Percentiles rank a stretch among this genome's conserved stretches.
Conservation (phyloP, 23 red algal genomes). For the Gracilariopsis chorda region DNA sequence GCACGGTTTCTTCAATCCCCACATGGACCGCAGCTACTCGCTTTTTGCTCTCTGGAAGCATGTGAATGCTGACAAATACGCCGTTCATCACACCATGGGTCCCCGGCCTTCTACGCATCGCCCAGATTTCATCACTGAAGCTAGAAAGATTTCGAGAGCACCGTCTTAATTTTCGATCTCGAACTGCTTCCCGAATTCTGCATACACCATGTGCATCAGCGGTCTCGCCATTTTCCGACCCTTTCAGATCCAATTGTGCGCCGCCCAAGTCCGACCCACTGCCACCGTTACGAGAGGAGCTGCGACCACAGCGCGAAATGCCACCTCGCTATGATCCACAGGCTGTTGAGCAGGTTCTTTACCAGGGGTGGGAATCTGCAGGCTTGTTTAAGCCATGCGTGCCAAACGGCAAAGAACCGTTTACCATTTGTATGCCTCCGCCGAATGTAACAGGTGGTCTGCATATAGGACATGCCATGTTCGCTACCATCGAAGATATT, state of each 20-base stretch:
- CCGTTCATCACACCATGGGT: not conserved
- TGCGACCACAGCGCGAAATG: conserved; percentile 59
- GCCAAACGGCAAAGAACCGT: conserved; percentile 46
- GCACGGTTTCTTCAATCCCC: no score
- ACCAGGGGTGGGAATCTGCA: conserved; percentile 86
- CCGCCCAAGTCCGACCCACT: conserved; percentile 10
- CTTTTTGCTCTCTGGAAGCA: no score
- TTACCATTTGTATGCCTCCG: conserved; percentile 96
- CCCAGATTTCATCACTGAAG: not conserved
- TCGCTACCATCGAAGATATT: conserved; percentile 91
- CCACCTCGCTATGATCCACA: conserved; percentile 73
- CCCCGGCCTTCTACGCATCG: not conserved
- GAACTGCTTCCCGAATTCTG: not conserved
- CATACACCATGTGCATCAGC: not conserved
- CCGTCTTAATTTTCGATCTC: not conserved
- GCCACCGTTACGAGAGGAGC: conserved; percentile 20
- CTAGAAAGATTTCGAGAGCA: not conserved
- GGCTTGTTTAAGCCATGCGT: conserved; percentile 72
- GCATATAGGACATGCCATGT: conserved; percentile 99
- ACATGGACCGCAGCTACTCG: no score
- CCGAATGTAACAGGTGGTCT: conserved; percentile 97
- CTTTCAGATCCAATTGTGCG: not conserved
- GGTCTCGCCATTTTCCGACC: not conserved
- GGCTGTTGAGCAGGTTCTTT: conserved; percentile 68
- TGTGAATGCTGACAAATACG: not conserved